Base-by-base conservation (phyloP, 2,329 filamentous ascomycete species). In the Didymosphaeria variabile region DNA sequence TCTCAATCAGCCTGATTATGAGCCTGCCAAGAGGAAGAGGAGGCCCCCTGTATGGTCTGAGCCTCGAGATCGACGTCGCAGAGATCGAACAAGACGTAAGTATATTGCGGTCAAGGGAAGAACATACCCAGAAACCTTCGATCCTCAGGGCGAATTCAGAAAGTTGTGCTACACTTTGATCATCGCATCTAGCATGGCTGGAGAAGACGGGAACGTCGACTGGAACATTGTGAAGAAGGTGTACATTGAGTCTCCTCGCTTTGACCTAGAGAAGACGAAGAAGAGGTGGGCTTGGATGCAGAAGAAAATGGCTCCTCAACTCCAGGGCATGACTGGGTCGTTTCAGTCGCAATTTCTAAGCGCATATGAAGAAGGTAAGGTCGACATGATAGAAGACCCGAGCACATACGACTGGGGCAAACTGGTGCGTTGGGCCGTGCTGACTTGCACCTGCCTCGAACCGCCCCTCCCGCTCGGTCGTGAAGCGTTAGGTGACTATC, bases 371-470 rank as follows among this genome's bases (percentile, higher is more conserved):
- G 82, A 81, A 1, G 84, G 85, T 9, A 83, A 89, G 62, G 66
- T 94, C 1, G 84, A 87, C 1, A 75, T 81, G 1, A 81, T 94
- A 65, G 83, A 91, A 54, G 79, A 90, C 49, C 82, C 88, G 0
- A 75, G 85, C 42, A 83, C 84, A 1, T 92, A 92, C 61, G 89
- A 94, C 70, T 93, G 91, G 90, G 78, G 81, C 10, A 77, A 74
- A 5, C 76, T 94, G 6, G 84, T 93, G 50, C 81, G 84, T 38
- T 94, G 91, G 91, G 85, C 88, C 1, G 79, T 87, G 64, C 81
- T 83, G 23, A 85, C 76, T 26, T 77, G 67, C 58, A 54, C 68
- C 10, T 72, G 71, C 46, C 66, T 69, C 15, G 69, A 74, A 21
- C 45, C 67, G n/a, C 65, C 66, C n/a, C 63, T 76, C 7, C 73